Evolutionary conservation across 352 stramenopile species (phyloP).

Genomic region (Aphanomyces invadans): DNA sequence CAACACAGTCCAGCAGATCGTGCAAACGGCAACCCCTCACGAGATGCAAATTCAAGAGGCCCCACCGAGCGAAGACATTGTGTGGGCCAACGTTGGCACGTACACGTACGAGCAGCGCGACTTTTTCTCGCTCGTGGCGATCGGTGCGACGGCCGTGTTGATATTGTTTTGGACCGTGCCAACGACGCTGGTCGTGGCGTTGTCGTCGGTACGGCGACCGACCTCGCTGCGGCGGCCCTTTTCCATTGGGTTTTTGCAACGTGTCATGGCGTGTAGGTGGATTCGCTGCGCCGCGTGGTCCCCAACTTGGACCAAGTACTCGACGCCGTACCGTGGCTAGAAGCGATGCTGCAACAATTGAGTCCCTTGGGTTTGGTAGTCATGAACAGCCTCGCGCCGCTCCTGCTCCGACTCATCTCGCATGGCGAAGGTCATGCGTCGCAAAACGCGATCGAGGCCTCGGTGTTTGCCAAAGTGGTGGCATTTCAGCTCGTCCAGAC

Average conservation of each 20-base stretch:
- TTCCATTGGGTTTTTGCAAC: neutral
- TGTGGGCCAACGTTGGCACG: constrained; percentile 74
- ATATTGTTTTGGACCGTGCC: constrained; percentile 75
- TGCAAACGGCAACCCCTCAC: constrained; percentile 59
- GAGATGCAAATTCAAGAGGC: constrained; percentile 52
- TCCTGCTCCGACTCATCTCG: constrained; percentile 59
- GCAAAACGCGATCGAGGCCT: constrained; percentile 54
- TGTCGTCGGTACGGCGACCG: constrained; percentile 43
- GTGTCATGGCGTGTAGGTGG: constrained; percentile 26
- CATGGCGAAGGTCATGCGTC: constrained; percentile 59
- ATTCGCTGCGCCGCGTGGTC: constrained; percentile 50
- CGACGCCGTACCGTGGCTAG: constrained; percentile 41
- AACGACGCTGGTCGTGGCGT: constrained; percentile 65
- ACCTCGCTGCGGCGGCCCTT: neutral
- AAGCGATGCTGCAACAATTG: constrained; percentile 50
- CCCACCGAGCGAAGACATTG: constrained; percentile 55
- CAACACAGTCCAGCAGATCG: constrained; percentile 58
- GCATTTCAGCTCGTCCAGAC: constrained; percentile 72
- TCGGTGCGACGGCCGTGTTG: constrained; percentile 40
- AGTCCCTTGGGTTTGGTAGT: constrained; percentile 51
- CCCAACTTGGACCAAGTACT: constrained; percentile 39
- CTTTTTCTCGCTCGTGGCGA: constrained; percentile 49
- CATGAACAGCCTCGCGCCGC: constrained; percentile 61
- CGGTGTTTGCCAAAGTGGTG: constrained; percentile 56
- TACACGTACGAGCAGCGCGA: constrained; percentile 50